Conservation (phyloP, 2,329 filamentous ascomycete species). For the Endoconidiophora laricicola region DNA sequence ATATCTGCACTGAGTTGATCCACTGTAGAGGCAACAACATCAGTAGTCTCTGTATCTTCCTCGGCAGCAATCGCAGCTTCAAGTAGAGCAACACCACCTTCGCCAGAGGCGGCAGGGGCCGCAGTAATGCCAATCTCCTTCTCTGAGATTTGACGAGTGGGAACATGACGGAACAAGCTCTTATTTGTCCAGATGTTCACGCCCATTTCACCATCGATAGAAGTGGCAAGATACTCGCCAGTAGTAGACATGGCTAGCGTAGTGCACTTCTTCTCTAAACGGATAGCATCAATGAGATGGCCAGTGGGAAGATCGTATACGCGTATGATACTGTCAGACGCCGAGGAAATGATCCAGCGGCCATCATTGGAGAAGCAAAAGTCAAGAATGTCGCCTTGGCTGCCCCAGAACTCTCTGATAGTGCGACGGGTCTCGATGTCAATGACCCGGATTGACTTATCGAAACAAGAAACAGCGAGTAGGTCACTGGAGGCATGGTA, state of each 20-base stretch:
- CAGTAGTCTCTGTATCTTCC: slow-evolving; percentile 35
- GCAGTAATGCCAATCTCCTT: slow-evolving; percentile 49
- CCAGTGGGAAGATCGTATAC: slow-evolving; percentile 94
- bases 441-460: slow-evolving; percentile 72
- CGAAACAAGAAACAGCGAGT: slow-evolving; percentile 75
- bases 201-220: slow-evolving; percentile 64
- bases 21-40: slow-evolving; percentile 36
- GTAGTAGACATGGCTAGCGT: slow-evolving; percentile 76
- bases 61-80: slow-evolving; percentile 31
- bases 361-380: slow-evolving; percentile 85
- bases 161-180: slow-evolving; percentile 73
- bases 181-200: slow-evolving; percentile 96
- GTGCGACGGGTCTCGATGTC: slow-evolving; percentile 82
- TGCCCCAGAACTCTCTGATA: slow-evolving; percentile 85
- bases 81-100: slow-evolving; percentile 58
- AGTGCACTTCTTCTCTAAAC: slow-evolving; percentile 60
- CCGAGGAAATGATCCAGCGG: slow-evolving; percentile 80
- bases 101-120: slow-evolving; percentile 63
- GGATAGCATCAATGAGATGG: slow-evolving; percentile 85
- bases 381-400: slow-evolving; percentile 56
- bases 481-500: slow-evolving; percentile 75
- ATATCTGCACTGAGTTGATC: slow-evolving; percentile 73
- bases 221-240: slow-evolving; percentile 87
- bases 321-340: slow-evolving; percentile 61
- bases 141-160: slow-evolving; percentile 71